These are phyloP conservation scores for Fraxinus greggii DNA, from an alignment of 305 asterid species.

Conservation along the genomic window DNA sequence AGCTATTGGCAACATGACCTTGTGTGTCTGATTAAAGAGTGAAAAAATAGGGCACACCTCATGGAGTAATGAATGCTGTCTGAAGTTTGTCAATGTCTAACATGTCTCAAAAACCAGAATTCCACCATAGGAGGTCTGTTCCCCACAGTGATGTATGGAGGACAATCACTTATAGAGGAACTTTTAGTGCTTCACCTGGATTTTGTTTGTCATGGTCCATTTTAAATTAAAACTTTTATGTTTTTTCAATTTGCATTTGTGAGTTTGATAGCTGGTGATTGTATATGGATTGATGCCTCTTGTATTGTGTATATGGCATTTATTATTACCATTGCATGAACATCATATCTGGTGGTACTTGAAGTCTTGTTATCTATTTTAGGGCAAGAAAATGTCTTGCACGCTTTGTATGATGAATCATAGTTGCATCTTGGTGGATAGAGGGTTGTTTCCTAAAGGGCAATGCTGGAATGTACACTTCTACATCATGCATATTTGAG, in stretches of 20 bases:
- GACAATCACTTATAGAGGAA: not conserved
- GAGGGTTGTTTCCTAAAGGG: constrained; percentile 10
- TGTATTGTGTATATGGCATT: not conserved
- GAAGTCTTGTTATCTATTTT: not conserved
- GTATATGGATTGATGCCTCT: not conserved
- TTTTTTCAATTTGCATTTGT: not conserved
- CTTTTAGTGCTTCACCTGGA: not conserved
- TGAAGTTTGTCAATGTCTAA: not conserved
- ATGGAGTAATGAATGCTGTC: not conserved
- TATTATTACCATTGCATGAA: not conserved
- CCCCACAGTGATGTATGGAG: not conserved
- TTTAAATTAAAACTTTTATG: not conserved
- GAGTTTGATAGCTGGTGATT: not conserved
- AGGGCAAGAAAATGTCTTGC: not conserved
- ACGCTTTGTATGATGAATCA: not conserved
- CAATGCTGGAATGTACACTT: not conserved
- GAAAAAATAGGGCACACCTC: too few relatives aligned
- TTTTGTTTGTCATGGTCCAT: not conserved
- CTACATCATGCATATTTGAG: not conserved
- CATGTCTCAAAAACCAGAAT: not conserved
- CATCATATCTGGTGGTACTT: not conserved
- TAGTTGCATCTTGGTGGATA: not conserved
- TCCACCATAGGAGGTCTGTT: not conserved
- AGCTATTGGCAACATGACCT: not conserved
- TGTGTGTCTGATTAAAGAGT: not conserved